Evolutionary conservation across 1,284 basidiomycete species (phyloP).

Genomic region (Exsudoporus floridanus): DNA sequence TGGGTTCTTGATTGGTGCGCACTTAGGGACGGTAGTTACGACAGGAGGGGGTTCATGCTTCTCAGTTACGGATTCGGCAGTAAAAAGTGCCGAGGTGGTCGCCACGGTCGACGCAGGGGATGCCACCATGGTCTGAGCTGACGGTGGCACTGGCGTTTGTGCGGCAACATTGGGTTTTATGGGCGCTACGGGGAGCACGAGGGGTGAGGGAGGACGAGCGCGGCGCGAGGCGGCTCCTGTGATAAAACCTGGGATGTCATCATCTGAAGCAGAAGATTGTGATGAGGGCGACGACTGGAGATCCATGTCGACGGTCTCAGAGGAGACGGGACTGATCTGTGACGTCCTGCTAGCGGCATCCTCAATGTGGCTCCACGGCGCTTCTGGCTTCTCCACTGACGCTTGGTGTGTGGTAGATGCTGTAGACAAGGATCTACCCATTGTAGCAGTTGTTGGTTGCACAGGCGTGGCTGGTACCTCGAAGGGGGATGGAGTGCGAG

Average conservation of each 20-base stretch:
- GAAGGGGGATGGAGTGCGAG: conserved; percentile 1
- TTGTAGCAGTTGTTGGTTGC: conserved; percentile 1
- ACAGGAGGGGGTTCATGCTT: conserved; percentile 8
- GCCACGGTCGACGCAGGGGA: conserved; percentile 24
- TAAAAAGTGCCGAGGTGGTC: conserved; percentile 7
- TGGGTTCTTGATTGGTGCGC: conserved; percentile 38
- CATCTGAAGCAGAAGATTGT: conserved; percentile 22
- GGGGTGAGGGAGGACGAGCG: conserved; percentile 28
- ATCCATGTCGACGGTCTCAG: conserved; percentile 36
- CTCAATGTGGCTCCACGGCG: conserved; percentile 23
- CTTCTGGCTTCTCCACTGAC: conserved; percentile 15
- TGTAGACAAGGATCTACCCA: conserved; percentile 12
- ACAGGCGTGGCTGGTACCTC: conserved; percentile 3
- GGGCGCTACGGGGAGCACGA: conserved; percentile 21
- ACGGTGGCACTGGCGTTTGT: conserved; percentile 19
- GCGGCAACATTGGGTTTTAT: conserved; percentile 14
- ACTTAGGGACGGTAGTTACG: conserved; percentile 8
- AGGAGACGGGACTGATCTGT: conserved; percentile 35
- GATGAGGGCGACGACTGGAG: conserved; percentile 36
- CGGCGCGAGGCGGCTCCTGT: conserved; percentile 34
- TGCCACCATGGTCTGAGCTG: conserved; percentile 18
- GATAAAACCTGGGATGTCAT: conserved; percentile 35
- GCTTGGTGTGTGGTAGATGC: conserved; percentile 18
- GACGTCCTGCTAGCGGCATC: conserved; percentile 31
- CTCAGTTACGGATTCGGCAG: conserved; percentile 12